Percentiles rank a stretch among this genome's conserved stretches.
Evolutionary conservation across 2,329 filamentous ascomycete genomes (phyloP).

Genomic region (Cyphellophora europaea): DNA sequence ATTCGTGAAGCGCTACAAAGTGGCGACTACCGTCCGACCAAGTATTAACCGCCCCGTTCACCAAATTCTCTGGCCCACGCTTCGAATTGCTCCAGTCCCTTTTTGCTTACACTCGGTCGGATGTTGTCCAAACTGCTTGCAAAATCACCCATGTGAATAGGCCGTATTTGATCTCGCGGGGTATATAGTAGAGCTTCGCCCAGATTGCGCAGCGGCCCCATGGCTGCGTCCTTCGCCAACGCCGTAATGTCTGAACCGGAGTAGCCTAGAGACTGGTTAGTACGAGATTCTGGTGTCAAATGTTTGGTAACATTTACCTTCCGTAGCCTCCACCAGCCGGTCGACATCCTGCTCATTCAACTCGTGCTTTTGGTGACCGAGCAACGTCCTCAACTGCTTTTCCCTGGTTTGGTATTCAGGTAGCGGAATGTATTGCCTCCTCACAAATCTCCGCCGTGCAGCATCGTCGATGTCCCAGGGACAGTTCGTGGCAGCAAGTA

Average conservation of each 20-base stretch:
- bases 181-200: slow-evolving; percentile 85
- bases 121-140: slow-evolving; percentile 75
- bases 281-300: slow-evolving; percentile 6
- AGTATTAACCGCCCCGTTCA: slow-evolving; percentile 64
- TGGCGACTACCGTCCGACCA: no score
- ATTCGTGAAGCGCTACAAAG: no score
- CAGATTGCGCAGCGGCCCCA: slow-evolving; percentile 84
- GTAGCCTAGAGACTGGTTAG: slow-evolving; percentile 55
- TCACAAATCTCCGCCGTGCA: slow-evolving; percentile 78
- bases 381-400: slow-evolving; percentile 65
- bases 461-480: slow-evolving; percentile 98
- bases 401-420: slow-evolving; percentile 76
- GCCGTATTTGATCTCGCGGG: slow-evolving; percentile 86
- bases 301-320: slow-evolving; percentile 50
- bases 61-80: slow-evolving; percentile 92
- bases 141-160: slow-evolving; percentile 78
- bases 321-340: slow-evolving; percentile 67
- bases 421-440: slow-evolving; percentile 90
- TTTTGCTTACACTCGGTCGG: slow-evolving; percentile 76
- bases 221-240: slow-evolving; percentile 92
- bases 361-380: slow-evolving; percentile 81
- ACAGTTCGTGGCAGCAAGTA: slow-evolving; percentile 88
- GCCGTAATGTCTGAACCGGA: slow-evolving; percentile 96
- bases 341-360: slow-evolving; percentile 64
- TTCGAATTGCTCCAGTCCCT: slow-evolving; percentile 80